Percentiles rank a stretch among this genome's conserved stretches.
Conservation (phyloP, 192 early-diverging fungal genomes). For the Thoreauomyces humboldtii region DNA sequence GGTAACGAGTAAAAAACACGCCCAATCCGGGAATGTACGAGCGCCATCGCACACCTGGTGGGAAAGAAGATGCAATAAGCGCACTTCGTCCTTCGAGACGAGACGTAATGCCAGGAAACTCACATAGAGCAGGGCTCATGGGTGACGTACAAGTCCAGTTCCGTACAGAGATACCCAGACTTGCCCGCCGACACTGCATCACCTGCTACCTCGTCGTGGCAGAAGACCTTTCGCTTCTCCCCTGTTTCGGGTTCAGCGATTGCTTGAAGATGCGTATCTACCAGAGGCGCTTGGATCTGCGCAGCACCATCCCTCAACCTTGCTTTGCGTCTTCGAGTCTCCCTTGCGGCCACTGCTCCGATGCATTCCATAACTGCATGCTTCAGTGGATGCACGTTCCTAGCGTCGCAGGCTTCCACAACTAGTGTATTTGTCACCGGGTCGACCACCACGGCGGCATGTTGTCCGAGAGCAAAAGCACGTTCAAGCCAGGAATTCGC, state of each 20-base stretch:
- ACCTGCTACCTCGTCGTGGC: no score
- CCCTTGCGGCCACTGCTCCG: conserved; percentile 55
- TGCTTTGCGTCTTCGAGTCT: conserved; percentile 34
- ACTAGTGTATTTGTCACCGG: conserved; percentile 48
- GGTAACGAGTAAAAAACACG: conserved; percentile 72
- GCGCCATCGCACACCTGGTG: conserved; percentile 82
- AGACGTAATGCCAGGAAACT: conserved; percentile 23
- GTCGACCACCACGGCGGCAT: conserved; percentile 56
- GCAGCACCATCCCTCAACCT: no score
- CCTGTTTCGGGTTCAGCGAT: no score
- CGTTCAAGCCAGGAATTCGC: neutral
- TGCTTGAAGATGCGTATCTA: no score
- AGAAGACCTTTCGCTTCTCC: no score
- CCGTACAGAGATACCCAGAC: conserved; percentile 74
- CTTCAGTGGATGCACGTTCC: conserved; percentile 59
- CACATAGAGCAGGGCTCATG: conserved; percentile 89
- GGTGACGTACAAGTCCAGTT: conserved; percentile 75
- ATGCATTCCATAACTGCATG: conserved; percentile 85
- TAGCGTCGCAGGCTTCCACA: conserved; percentile 49
- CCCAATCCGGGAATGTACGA: conserved; percentile 89
- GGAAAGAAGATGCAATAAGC: conserved; percentile 19
- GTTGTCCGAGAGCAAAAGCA: neutral
- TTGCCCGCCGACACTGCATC: conserved; percentile 6
- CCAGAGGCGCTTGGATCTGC: no score
- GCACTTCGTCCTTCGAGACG: neutral